Base-by-base conservation (phyloP, 352 stramenopile species). In the Phytophthora sojae region DNA sequence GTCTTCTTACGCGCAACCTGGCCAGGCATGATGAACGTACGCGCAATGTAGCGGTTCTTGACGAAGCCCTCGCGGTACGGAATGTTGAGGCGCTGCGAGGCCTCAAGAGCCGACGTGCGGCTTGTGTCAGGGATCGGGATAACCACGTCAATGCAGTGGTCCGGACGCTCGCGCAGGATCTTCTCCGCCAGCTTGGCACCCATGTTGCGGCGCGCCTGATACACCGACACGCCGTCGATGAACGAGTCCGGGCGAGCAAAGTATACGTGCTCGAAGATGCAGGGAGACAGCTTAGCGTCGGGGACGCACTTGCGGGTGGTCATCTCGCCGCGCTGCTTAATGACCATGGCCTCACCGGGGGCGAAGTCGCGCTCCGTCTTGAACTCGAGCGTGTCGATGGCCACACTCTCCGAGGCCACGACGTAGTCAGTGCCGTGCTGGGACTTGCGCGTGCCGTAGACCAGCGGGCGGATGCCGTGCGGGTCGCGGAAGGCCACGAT, bases 251-350 rank as follows among this genome's bases (percentile, higher is more conserved):
- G 98, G 44, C 98, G 93, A 2, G 98, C 96, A 86, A 99, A 99
- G 85, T 99, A 99, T 42, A 99, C 98, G 82, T 99, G 99, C 87
- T 99, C 98, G 76, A 99, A 99, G 71, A 99, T 99, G 79, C 98
- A 99, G n/a, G 98, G 97, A 9, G 82, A 89, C 14, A 98, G 86
- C 60, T 77, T 83, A 11, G 84, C 74, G 44, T 82, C 60, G 11
- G 82, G 71, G 44, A 88, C 76, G 79, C 96, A 98, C 58, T 93
- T 81, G 58, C 94, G 91, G 11, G 87, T 93, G 57, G 93, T 88
- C 32, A 98, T 91, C 47, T 88, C 68, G 25, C 88, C 97, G 65
- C 77, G 92, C 78, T 94, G 87, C 75, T 84, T 96, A 67, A 99
- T 93, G 44, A 99, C 92, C 72, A 99, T 97, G 23, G 95, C 96